phyloP scores from a whole-genome alignment of 2,329 filamentous ascomycete species.

The Fusarium sp. region DNA sequence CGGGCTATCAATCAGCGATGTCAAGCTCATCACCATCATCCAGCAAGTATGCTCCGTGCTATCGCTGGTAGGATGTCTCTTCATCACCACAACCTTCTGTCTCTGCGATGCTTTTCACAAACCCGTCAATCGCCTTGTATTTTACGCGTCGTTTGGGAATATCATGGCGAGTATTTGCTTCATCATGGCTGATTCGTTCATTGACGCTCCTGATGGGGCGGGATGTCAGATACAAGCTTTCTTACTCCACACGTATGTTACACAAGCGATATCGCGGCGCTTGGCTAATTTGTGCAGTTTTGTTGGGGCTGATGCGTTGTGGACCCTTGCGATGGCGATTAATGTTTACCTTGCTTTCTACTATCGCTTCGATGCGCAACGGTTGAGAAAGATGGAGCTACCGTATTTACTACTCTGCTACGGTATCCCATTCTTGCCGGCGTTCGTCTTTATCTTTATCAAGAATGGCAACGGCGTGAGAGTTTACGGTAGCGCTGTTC shows the following conservation, averaged over 20 bases:
- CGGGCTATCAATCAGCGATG: background rate
- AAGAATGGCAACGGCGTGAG: background rate
- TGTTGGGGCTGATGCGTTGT: conserved; percentile 1
- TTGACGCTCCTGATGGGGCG: background rate
- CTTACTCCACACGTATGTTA: background rate
- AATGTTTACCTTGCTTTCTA: conserved; percentile 12
- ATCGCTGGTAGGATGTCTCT: conserved; percentile 1
- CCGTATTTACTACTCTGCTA: background rate
- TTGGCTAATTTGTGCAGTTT: background rate
- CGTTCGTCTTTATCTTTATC: background rate
- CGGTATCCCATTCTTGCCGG: background rate
- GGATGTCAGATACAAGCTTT: conserved; percentile 1
- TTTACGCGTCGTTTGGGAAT: conserved; percentile 5
- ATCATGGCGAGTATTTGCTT: conserved; percentile 16
- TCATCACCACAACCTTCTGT: background rate
- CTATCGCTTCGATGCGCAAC: background rate
- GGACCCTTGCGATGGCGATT: conserved; percentile 11
- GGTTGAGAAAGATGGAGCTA: background rate
- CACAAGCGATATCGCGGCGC: rapidly evolving
- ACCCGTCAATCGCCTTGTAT: background rate
- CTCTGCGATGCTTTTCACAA: conserved; percentile 6
- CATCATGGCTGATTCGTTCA: conserved; percentile 4
- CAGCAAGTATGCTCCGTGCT: conserved; percentile 6
- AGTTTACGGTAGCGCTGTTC: background rate
- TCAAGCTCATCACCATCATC: conserved; percentile 7